Conservation (phyloP, 495 filamentous ascomycete genomes). For the Xylaria scruposa region DNA sequence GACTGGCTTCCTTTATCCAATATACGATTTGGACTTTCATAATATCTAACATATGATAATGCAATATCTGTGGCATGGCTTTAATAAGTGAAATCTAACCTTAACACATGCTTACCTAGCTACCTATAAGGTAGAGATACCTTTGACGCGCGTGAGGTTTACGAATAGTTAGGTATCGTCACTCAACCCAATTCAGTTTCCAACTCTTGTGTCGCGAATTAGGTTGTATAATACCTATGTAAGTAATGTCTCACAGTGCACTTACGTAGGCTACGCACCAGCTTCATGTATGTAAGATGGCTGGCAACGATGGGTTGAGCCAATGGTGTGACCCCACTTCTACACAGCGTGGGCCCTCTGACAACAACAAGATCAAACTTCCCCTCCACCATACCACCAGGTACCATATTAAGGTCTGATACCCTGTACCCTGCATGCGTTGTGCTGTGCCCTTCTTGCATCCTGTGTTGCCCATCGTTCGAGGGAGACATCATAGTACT, state of each 20-base stretch:
- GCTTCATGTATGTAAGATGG: not conserved
- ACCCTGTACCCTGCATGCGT: not conserved
- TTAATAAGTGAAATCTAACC: no score
- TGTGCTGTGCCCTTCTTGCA: conserved; percentile 17
- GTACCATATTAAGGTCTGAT: not conserved
- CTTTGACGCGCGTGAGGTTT: not conserved
- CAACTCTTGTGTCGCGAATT: not conserved
- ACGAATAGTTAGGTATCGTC: not conserved
- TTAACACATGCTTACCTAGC: not conserved
- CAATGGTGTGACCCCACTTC: not conserved
- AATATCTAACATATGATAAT: not conserved
- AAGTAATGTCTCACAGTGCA: not conserved
- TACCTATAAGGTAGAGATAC: not conserved
- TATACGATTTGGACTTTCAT: not conserved
- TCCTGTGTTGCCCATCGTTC: not conserved
- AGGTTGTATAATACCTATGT: not conserved
- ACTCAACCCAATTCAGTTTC: not conserved
- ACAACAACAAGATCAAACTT: not conserved
- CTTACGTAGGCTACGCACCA: not conserved
- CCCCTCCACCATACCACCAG: not conserved
- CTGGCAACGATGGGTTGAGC: not conserved
- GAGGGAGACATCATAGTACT: not conserved
- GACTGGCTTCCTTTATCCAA: no score
- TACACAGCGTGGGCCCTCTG: not conserved
- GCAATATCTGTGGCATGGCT: no score